Evolutionary conservation across 208 protist species (phyloP).

Genomic region (Tetramitus jugosus): DNA sequence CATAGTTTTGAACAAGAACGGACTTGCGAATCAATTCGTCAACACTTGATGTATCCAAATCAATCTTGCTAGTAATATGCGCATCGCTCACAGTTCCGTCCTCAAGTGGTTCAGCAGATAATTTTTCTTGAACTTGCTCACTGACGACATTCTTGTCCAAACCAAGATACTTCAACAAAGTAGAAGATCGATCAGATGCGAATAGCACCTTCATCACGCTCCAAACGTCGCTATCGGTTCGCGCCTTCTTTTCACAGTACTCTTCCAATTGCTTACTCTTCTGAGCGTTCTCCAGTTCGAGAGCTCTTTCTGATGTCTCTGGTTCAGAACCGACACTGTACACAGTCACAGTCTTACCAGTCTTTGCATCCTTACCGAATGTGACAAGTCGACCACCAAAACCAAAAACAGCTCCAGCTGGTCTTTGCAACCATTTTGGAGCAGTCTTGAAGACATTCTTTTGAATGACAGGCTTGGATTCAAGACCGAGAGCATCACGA

Average conservation of each 20-base stretch:
- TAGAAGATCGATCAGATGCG: not conserved
- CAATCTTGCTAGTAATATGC: too few species aligned
- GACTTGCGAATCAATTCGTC: slow-evolving; percentile 7
- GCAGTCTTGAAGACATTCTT: slow-evolving; percentile 27
- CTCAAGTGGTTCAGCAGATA: slow-evolving; percentile 6
- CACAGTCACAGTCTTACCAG: not conserved
- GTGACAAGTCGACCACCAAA: slow-evolving; percentile 61
- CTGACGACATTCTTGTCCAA: not conserved
- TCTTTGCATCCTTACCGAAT: slow-evolving; percentile 30
- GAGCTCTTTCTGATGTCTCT: slow-evolving; percentile 28
- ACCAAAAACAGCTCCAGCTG: slow-evolving; percentile 56
- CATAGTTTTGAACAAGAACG: slow-evolving; percentile 49
- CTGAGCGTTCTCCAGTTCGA: slow-evolving; percentile 39
- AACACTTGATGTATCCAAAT: too few species aligned
- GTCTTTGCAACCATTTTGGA: slow-evolving; percentile 56
- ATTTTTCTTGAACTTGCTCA: not conserved
- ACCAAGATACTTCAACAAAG: not conserved
- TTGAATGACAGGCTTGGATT: not conserved
- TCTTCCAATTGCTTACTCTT: slow-evolving; percentile 30
- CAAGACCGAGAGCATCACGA: not conserved
- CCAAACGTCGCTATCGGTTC: slow-evolving; percentile 22
- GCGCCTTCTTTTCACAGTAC: slow-evolving; percentile 24
- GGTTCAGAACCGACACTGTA: slow-evolving; percentile 35
- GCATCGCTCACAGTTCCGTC: too few species aligned
- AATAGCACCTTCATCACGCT: slow-evolving; percentile 12